Base-by-base conservation (phyloP, 768 basidiomycete species). In the Suillus cothurnatus region DNA sequence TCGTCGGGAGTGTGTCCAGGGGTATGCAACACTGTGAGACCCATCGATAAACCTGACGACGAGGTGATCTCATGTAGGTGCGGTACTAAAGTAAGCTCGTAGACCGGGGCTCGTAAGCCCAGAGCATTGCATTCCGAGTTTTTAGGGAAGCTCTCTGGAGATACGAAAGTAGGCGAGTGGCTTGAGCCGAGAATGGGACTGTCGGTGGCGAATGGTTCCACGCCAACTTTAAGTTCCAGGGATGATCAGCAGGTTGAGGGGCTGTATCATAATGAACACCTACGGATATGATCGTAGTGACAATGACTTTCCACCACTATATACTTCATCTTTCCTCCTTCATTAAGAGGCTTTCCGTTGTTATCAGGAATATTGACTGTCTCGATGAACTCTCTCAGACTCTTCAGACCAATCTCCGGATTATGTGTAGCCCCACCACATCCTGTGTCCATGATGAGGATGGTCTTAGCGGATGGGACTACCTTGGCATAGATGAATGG, bases 1-100 rank as follows among this genome's bases (percentile, higher is more conserved):
- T 85, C 82, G 73, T 87, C 87, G 2, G 86, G 86, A 0, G 83
- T 86, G 64, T 88, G 86, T 32, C 86, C 85, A 0, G 86, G 85
- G 0, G 85, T 86, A 66, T 87, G 86, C 62, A 87, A 75, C 63
- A 86, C 74, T 3, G 66, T 77, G 31, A 87, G 67, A 1, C 79
- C 80, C 0, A 83, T 72, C 0, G 77, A 67, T 5, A 71, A 60
- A 7, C 34, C 55, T 38, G 55, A n/a, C 26, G 66, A 71, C 4
- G 71, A 69, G 6, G 68, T 67, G 63, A 85, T 73, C 23, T 63
- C 64, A 61, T 81, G 66, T 21, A 72, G 73, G 68, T 87, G 81
- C 9, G 79, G 78, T 17, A 82, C 81, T n/a, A 86, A 79, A 15
- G 67, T 76, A 12, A 84, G 82, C 5, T 71, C 77, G 68, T 85